Evolutionary conservation across 2,329 filamentous ascomycete genomes (phyloP), one percentile per base, ranked within the genome.

Genomic region (Magnaporthiopsis rhizophila): DNA sequence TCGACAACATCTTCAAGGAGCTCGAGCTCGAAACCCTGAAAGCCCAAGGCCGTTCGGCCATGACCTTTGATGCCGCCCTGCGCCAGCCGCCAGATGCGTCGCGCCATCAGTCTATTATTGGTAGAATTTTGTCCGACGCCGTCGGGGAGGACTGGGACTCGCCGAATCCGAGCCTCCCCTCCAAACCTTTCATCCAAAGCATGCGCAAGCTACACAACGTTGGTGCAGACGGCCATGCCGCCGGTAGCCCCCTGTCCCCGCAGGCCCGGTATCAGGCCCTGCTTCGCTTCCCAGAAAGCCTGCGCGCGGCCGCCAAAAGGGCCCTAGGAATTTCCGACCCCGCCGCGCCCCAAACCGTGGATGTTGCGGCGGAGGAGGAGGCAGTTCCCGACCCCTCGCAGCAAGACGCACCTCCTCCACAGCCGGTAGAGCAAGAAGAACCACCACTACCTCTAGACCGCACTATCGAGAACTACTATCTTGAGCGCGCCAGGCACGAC

Each of bases 1-100:
- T 84, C 65, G 79, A 82, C 34, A 77, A 79, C 62, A 83, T 88
- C 62, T 89, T 89, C 68, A 77, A 80, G 62, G 79, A 86, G 63
- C 87, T 88, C 59, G 81, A 83, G 21, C 24, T 12, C 63, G 28
- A 18, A 18, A 60, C 74, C 57, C 8, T 26, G 12, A 50, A 45
- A 32, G 4, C n/a, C 24, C 34, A 59, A 50, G 13, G 60, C 21
- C 8, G 26, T 4, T 24, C 45, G 45, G 21, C 45, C 18, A 7
- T 11, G 18, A 24, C 18, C 21, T 11, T 36, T 5, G 30, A n/a
- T n/a, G 50, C 58, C 13, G 18, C 24, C 24, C 24, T 57, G 24
- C 15, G 8, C 45, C 60, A 8, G 38, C 9, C 28, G 28, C 63
- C 65, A 11, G 67, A 68, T 53, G 58, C 7, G 0, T 59, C 26